Conservation (phyloP, 177 flowering plant genomes). For the Vitis hybrid region DNA sequence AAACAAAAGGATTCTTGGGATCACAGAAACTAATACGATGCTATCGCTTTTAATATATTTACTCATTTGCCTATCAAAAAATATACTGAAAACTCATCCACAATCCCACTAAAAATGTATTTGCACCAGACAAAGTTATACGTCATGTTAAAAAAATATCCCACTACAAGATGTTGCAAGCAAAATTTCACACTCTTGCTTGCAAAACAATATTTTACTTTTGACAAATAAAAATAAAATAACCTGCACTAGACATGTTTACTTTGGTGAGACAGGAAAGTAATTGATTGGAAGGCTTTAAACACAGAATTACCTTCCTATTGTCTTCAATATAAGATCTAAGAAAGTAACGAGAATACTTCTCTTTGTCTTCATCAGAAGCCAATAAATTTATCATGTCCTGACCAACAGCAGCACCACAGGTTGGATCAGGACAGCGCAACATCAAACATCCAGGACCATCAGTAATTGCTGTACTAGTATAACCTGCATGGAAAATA, state of each 20-base stretch:
- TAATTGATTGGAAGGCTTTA: constrained; percentile 2
- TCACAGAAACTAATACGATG: background rate
- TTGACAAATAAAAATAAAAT: background rate
- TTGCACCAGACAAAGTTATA: no score
- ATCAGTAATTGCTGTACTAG: constrained; percentile 78
- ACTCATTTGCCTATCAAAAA: background rate
- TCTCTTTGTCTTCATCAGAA: constrained; percentile 61
- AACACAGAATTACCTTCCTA: constrained; percentile 55
- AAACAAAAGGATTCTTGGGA: background rate
- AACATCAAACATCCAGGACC: constrained; percentile 93
- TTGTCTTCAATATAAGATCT: constrained; percentile 90
- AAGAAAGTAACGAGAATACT: constrained; percentile 73
- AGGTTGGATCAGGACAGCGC: constrained; percentile 92
- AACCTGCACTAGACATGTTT: background rate
- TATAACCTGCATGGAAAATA: constrained; percentile 47
- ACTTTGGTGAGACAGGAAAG: background rate
- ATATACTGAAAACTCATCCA: background rate
- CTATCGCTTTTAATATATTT: background rate
- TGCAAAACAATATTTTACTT: background rate
- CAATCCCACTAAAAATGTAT: background rate
- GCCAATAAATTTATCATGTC: constrained; percentile 72
- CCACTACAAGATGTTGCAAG: background rate
- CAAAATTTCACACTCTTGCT: background rate
- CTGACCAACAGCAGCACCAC: constrained; percentile 83
- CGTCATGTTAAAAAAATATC: background rate